Percentiles rank a stretch among this genome's conserved stretches.
These are phyloP conservation scores for Gaultheria prostrata DNA, from an alignment of 148 eudicot species.

Conservation along the genomic window DNA sequence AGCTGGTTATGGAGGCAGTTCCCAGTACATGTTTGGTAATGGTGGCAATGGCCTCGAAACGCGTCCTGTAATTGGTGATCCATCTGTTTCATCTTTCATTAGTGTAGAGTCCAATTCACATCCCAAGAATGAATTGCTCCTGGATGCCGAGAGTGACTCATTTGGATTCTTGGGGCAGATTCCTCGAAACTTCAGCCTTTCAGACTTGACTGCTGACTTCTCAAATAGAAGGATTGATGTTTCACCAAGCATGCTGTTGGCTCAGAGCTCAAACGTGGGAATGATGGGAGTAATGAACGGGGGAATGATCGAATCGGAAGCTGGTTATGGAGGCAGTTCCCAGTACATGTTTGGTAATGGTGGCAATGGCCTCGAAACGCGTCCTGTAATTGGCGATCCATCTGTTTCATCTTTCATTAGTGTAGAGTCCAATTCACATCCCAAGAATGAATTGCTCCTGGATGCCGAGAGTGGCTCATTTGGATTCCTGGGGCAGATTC, in stretches of 20 bases:
- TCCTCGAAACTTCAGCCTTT: conserved; percentile 57
- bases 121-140: conserved; percentile 39
- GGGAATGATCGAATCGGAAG: conserved; percentile 51
- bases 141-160: conserved; percentile 45
- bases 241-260: conserved; percentile 41
- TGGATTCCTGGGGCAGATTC: conserved; percentile 60
- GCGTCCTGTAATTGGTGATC: conserved; percentile 44
- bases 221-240: conserved; percentile 44
- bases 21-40: conserved; percentile 41
- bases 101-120: conserved; percentile 55
- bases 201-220: conserved; percentile 64
- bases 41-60: conserved; percentile 45
- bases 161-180: conserved; percentile 59
- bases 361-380: conserved; percentile 44
- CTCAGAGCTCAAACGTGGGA: conserved; percentile 56
- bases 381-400: conserved; percentile 44
- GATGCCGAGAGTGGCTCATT: conserved; percentile 44
- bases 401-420: conserved; percentile 52
- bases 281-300: conserved; percentile 58
- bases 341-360: conserved; percentile 41
- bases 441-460: conserved; percentile 42
- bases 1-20: conserved; percentile 40
- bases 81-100: conserved; percentile 51
- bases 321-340: conserved; percentile 43
- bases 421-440: conserved; percentile 53